Evolutionary conservation across 2,329 filamentous ascomycete genomes (phyloP).

Genomic region (Aspergillus sojae): DNA sequence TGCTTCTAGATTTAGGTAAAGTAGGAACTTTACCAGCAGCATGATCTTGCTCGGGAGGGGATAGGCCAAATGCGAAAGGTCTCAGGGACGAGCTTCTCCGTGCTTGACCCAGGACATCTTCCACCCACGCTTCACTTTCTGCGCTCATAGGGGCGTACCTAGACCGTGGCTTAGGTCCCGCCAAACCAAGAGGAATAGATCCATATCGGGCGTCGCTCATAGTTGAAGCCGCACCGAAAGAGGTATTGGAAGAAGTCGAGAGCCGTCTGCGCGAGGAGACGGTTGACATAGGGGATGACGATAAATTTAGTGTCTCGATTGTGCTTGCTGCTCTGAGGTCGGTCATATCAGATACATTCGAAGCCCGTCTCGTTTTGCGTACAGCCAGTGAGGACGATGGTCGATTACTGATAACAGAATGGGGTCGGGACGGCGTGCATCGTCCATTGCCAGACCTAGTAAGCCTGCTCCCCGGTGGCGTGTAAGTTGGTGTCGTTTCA

Average conservation of each 20-base stretch:
- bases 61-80: conserved; percentile 27
- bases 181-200: conserved; percentile 48
- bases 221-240: conserved; percentile 33
- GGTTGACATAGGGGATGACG: conserved; percentile 33
- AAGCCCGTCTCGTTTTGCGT: conserved; percentile 41
- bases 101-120: conserved; percentile 49
- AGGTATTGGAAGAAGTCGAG: conserved; percentile 43
- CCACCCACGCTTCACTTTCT: conserved; percentile 52
- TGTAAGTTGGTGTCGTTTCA: conserved; percentile 29
- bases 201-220: conserved; percentile 30
- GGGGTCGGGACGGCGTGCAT: conserved; percentile 40
- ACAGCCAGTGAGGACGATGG: conserved; percentile 43
- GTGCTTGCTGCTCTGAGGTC: conserved; percentile 31
- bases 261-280: conserved; percentile 34
- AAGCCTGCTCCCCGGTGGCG: conserved; percentile 30
- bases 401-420: conserved; percentile 39
- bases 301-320: conserved; percentile 30
- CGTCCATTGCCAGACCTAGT: conserved; percentile 30
- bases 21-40: conserved; percentile 17
- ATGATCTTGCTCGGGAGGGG: conserved; percentile 20
- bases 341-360: conserved; percentile 36
- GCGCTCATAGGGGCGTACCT: conserved; percentile 46
- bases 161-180: conserved; percentile 46
- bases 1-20: conserved; percentile 38
- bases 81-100: conserved; percentile 40